These are phyloP conservation scores for Penicillium odoratum DNA, from an alignment of 495 filamentous ascomycete species.

Conservation along the genomic window DNA sequence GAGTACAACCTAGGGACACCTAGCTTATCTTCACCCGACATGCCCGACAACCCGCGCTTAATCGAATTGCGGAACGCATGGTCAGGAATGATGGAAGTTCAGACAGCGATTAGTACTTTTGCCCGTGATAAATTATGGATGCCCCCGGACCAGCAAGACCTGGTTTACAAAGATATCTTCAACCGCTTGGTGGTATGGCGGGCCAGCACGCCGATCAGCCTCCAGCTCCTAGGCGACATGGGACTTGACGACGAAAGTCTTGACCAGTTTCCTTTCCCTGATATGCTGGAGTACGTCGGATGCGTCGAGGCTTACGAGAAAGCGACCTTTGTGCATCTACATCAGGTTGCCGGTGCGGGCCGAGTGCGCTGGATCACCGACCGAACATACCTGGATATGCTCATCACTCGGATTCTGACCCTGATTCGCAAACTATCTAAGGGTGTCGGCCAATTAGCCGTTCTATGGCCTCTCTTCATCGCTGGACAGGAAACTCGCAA, in stretches of 20 bases:
- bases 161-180: constrained; percentile 35
- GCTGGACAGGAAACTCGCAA: constrained; percentile 41
- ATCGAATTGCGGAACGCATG: constrained; percentile 37
- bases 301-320: constrained; percentile 47
- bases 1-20: constrained; percentile 44
- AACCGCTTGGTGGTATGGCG: constrained; percentile 37
- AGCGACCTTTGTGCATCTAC: constrained; percentile 39
- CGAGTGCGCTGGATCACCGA: constrained; percentile 33
- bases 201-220: constrained; percentile 29
- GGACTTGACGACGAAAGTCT: constrained; percentile 38
- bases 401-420: constrained; percentile 35
- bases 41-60: constrained; percentile 29
- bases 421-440: constrained; percentile 39
- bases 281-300: constrained; percentile 39
- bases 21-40: constrained; percentile 25
- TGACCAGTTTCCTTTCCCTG: constrained; percentile 29
- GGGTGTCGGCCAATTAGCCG: constrained; percentile 38
- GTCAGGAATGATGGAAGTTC: constrained; percentile 45
- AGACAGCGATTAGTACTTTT: constrained; percentile 38
- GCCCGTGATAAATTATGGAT: constrained; percentile 39
- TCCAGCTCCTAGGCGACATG: constrained; percentile 33
- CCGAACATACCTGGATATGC: constrained; percentile 30
- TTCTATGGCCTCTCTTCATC: constrained; percentile 41
- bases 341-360: constrained; percentile 37
- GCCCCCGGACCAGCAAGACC: constrained; percentile 34